These are phyloP conservation scores for Penicillium pulvis DNA, from an alignment of 495 filamentous ascomycete genomes.

Conservation along the genomic window DNA sequence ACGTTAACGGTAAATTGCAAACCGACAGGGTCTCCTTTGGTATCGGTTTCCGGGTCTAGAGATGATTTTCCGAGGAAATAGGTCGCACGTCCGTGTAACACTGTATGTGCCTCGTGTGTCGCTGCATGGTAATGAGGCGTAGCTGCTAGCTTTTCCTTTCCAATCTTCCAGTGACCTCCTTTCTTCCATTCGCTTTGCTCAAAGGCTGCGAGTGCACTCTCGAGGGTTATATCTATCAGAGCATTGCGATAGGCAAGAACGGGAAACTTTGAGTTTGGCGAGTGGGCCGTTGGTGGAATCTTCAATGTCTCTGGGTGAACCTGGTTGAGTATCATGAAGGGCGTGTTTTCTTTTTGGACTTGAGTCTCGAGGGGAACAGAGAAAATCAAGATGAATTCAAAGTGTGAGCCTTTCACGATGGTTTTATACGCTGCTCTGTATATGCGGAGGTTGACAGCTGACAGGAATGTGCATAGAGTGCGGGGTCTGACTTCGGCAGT, in stretches of 20 bases:
- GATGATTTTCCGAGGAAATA: constrained; percentile 13
- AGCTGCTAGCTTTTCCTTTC: constrained; percentile 10
- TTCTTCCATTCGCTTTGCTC: constrained; percentile 8
- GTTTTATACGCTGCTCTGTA: too few relatives aligned
- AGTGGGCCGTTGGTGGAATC: constrained; percentile 1
- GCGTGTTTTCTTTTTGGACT: too few relatives aligned
- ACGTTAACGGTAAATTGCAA: neutral
- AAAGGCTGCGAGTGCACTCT: neutral
- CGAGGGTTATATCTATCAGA: neutral
- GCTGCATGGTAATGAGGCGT: constrained; percentile 14
- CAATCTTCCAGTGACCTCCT: constrained; percentile 17
- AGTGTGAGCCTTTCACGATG: too few relatives aligned
- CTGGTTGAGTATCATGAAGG: neutral
- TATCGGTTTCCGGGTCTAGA: neutral
- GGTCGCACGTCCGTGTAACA: constrained; percentile 8
- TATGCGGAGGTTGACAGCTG: too few relatives aligned
- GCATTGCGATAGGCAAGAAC: constrained; percentile 7
- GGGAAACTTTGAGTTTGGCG: constrained; percentile 4
- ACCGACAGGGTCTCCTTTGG: neutral
- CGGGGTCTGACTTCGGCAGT: too few relatives aligned
- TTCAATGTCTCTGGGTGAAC: neutral
- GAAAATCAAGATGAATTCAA: neutral
- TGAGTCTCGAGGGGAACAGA: too few relatives aligned
- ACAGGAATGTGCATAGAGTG: too few relatives aligned
- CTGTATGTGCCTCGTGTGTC: constrained; percentile 15